These are phyloP conservation scores for Exserohilum turcica DNA, from an alignment of 2,329 filamentous ascomycete species.

Conservation along the genomic window DNA sequence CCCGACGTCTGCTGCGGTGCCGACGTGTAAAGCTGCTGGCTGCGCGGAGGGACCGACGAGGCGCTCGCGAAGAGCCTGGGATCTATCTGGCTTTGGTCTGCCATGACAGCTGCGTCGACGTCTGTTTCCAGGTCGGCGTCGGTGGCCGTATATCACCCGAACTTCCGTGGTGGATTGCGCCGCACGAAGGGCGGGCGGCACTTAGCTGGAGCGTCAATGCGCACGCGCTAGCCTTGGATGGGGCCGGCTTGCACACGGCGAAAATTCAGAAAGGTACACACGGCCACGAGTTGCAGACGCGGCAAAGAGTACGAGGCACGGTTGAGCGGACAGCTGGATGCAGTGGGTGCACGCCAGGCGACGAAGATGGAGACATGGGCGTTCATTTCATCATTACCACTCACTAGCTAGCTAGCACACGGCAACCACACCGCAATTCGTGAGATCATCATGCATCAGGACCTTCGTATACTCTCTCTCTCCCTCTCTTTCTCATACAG, in stretches of 20 bases:
- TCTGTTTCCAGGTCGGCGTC: conserved; percentile 24
- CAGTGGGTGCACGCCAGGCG: no score
- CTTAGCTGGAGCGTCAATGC: background rate
- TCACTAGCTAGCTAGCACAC: background rate
- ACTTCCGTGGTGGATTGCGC: conserved; percentile 10
- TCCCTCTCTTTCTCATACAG: background rate
- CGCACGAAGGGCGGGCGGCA: conserved; percentile 6
- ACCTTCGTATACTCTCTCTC: background rate
- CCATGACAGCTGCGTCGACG: conserved; percentile 24
- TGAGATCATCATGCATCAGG: background rate
- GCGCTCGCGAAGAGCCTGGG: conserved; percentile 34
- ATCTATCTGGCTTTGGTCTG: conserved; percentile 36
- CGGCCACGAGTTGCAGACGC: background rate
- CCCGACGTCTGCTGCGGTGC: conserved; percentile 28
- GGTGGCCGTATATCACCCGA: conserved; percentile 21
- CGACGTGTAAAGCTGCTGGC: conserved; percentile 34
- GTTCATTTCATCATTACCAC: background rate
- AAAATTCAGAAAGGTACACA: background rate
- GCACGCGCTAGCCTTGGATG: background rate
- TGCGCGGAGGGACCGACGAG: conserved; percentile 30
- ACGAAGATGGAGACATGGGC: background rate
- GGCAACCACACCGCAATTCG: background rate
- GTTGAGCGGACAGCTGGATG: background rate
- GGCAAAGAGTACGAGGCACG: background rate
- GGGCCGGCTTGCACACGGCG: background rate